These are phyloP conservation scores for Leishmania major DNA, from an alignment of 208 protist genomes.

Conservation along the genomic window DNA sequence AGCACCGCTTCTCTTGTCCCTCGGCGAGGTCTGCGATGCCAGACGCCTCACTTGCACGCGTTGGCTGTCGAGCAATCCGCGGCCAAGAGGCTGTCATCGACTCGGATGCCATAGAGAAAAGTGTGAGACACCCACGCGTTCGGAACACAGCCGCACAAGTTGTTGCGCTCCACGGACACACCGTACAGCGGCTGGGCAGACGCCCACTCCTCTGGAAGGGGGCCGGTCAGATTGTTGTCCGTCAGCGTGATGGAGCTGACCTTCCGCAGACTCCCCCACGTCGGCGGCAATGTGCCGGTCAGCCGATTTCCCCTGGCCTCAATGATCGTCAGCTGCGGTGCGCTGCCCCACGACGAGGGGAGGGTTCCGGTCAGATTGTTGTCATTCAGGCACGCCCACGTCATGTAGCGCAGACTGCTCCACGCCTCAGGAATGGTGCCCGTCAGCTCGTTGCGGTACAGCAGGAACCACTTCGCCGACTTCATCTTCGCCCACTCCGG, in stretches of 20 bases:
- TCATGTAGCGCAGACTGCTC: conserved; percentile 8
- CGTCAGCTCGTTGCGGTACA: conserved; percentile 3
- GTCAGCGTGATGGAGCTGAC: conserved; percentile 6
- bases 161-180: neutral
- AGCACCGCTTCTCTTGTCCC: neutral
- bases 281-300: neutral
- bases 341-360: conserved; percentile 11
- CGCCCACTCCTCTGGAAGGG: neutral
- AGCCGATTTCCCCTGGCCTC: conserved; percentile 1
- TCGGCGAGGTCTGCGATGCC: neutral
- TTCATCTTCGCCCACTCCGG: conserved; percentile 15
- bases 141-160: conserved; percentile 3
- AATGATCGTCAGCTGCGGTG: conserved; percentile 6
- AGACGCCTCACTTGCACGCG: neutral
- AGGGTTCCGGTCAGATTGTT: conserved; percentile 15
- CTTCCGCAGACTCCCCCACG: neutral
- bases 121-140: neutral
- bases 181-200: neutral
- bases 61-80: neutral
- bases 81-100: neutral
- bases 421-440: neutral
- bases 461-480: conserved; percentile 11
- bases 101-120: neutral
- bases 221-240: neutral
- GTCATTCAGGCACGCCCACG: conserved; percentile 12